Conservation (phyloP, 805 yeast genomes). For the Saccharomycopsis microspora region DNA sequence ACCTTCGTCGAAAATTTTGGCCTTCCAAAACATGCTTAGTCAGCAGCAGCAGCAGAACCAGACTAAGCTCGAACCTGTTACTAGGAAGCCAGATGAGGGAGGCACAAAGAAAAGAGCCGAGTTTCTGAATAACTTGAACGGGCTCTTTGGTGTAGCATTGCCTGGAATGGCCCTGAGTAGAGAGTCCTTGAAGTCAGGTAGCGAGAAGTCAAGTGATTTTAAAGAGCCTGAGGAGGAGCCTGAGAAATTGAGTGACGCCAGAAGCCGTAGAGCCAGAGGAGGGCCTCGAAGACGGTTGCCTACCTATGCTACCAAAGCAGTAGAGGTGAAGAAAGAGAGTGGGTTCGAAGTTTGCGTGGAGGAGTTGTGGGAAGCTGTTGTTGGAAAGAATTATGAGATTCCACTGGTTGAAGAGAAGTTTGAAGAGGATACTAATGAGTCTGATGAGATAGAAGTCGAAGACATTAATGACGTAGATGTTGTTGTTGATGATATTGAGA, state of each 20-base stretch:
- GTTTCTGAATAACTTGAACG: conserved; percentile 50
- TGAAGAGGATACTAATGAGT: too few species aligned
- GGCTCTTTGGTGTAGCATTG: conserved; percentile 36
- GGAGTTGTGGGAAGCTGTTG: conserved; percentile 12
- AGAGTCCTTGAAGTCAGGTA: conserved; percentile 16
- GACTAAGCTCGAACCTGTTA: conserved; percentile 3
- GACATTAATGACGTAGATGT: background rate
- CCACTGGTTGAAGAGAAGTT: too few species aligned
- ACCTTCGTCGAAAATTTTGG: conserved; percentile 69
- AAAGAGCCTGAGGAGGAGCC: conserved; percentile 11
- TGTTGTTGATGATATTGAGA: background rate
- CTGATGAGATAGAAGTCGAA: background rate
- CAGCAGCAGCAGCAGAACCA: conserved; percentile 33
- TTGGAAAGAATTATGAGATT: background rate
- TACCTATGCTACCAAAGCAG: conserved; percentile 6
- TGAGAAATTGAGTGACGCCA: conserved; percentile 23
- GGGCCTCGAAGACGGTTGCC: conserved; percentile 15
- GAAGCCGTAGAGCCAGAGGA: conserved; percentile 52
- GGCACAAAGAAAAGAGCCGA: conserved; percentile 24
- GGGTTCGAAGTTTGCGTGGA: conserved; percentile 4
- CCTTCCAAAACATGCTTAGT: conserved; percentile 67
- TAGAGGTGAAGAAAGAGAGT: conserved; percentile 4
- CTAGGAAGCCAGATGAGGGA: background rate
- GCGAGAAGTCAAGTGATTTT: conserved; percentile 3
- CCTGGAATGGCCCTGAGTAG: conserved; percentile 33